phyloP scores from a whole-genome alignment of 108 stramenopile genomes.

The Stephanodiscus minutulus region DNA sequence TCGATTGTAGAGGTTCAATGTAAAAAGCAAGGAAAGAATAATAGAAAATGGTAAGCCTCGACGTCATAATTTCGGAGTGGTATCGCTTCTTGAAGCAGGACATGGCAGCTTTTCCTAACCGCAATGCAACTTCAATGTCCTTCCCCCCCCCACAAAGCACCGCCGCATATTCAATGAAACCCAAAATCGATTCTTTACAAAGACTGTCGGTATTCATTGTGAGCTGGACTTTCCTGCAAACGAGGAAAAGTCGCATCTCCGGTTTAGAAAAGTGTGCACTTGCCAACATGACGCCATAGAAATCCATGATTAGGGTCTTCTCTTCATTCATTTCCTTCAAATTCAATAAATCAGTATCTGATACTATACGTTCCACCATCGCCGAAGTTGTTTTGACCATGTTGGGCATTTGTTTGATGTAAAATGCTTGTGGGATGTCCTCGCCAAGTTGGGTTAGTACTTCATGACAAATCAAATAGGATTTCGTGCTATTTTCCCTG shows the following conservation, averaged over 20 bases:
- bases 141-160: constrained; percentile 1
- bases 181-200: constrained; percentile 28
- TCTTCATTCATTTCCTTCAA: constrained; percentile 23
- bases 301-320: constrained; percentile 13
- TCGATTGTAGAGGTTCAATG: constrained; percentile 27
- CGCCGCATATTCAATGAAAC: constrained; percentile 19
- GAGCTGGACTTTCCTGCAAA: constrained; percentile 25
- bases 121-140: constrained; percentile 1
- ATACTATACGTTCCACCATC: constrained; percentile 4
- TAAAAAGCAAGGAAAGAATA: constrained; percentile 17
- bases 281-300: constrained; percentile 7
- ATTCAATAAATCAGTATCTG: constrained; percentile 18
- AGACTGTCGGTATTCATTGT: constrained; percentile 24
- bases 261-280: constrained; percentile 15
- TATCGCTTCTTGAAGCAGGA: constrained; percentile 10
- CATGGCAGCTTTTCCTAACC: constrained; percentile 26
- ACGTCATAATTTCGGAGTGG: neutral
- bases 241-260: constrained; percentile 16
- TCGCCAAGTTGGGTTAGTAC: constrained; percentile 41
- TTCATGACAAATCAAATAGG: constrained; percentile 16
- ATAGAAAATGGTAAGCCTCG: constrained; percentile 2
- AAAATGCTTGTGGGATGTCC: constrained; percentile 20
- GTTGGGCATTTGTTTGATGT: neutral
- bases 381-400: constrained; percentile 9
- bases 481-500: neutral